Conservation (phyloP, 2,329 filamentous ascomycete genomes). For the Aspergillus chevalieri region DNA sequence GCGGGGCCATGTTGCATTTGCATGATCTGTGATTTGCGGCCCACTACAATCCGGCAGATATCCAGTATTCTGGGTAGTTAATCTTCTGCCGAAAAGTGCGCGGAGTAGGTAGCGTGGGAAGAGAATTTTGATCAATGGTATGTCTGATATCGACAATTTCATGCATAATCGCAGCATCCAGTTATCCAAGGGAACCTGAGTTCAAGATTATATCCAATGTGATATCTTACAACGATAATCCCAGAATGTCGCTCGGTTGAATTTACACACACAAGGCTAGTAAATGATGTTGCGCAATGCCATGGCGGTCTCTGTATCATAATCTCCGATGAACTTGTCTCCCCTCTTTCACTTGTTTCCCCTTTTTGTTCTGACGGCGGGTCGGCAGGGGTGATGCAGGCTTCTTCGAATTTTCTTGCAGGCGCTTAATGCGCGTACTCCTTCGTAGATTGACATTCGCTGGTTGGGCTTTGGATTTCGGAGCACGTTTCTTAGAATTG, state of each 20-base stretch:
- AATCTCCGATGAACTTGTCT: background rate
- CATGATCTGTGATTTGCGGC: background rate
- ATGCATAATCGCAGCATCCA: background rate
- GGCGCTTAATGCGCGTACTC: background rate
- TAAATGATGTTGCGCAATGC: background rate
- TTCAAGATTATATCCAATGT: background rate
- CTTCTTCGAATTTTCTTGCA: background rate
- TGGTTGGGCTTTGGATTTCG: background rate
- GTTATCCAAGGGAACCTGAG: background rate
- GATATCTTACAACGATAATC: background rate
- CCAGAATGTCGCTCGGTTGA: background rate
- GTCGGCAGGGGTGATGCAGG: background rate
- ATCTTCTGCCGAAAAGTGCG: background rate
- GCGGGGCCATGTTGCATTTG: background rate
- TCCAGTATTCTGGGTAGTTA: background rate
- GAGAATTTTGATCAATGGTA: background rate
- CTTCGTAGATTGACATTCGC: background rate
- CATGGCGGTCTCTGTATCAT: background rate
- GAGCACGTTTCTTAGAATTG: background rate
- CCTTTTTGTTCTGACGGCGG: background rate
- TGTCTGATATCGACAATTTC: background rate
- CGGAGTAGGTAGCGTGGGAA: background rate
- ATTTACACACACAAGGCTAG: background rate
- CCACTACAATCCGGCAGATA: background rate
- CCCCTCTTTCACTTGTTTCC: background rate